Evolutionary conservation across 495 filamentous ascomycete genomes (phyloP).

Genomic region (Neurospora hispaniola): DNA sequence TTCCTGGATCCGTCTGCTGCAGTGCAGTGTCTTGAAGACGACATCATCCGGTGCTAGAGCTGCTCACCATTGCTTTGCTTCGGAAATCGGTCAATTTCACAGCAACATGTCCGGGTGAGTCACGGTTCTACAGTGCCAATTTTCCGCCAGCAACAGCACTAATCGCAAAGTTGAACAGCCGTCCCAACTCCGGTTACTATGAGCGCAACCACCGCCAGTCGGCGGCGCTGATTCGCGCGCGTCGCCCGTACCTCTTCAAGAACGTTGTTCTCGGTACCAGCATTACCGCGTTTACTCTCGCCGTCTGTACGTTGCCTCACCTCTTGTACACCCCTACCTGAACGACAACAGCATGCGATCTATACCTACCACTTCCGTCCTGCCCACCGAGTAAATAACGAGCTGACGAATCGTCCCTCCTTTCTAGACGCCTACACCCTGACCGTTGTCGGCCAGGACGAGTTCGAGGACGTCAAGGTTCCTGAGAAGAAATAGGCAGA

Average conservation of each 20-base stretch:
- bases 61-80: neutral
- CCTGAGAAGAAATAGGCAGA: constrained; percentile 44
- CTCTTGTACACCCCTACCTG: neutral
- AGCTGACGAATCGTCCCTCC: neutral
- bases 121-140: neutral
- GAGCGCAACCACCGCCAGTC: constrained; percentile 70
- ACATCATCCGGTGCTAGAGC: neutral
- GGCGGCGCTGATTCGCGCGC: constrained; percentile 77
- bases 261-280: constrained; percentile 67
- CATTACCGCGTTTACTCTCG: constrained; percentile 57
- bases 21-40: neutral
- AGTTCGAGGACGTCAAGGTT: constrained; percentile 91
- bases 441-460: constrained; percentile 81
- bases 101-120: constrained; percentile 16
- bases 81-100: neutral
- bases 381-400: neutral
- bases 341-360: neutral
- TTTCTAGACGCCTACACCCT: constrained; percentile 76
- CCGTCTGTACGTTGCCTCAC: constrained; percentile 56
- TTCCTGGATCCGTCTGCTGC: neutral
- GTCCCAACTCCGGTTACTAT: constrained; percentile 67
- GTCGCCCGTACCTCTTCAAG: constrained; percentile 83
- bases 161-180: neutral
- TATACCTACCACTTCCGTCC: neutral
- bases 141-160: neutral